A percentile compares a stretch with the other conserved stretches of the same genome.
These are phyloP conservation scores for Pseudogymnoascus sp. DNA, from an alignment of 2,329 filamentous ascomycete species.

Conservation along the genomic window DNA sequence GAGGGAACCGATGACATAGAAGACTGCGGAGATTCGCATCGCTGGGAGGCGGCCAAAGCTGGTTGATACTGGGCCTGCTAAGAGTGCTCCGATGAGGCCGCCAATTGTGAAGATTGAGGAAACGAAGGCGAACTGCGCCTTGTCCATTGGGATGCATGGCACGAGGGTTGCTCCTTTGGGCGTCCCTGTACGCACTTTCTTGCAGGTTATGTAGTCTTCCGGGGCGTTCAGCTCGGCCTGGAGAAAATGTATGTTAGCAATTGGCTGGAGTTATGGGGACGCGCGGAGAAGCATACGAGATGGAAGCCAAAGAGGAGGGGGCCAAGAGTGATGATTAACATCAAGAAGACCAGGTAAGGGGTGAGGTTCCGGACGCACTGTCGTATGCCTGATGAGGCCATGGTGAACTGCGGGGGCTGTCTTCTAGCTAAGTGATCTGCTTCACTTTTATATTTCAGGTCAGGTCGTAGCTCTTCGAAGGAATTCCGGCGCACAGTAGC, in stretches of 20 bases:
- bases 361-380: constrained; percentile 44
- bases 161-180: constrained; percentile 20
- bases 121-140: constrained; percentile 73
- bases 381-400: constrained; percentile 26
- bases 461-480: background rate
- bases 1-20: constrained; percentile 69
- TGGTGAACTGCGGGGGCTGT: constrained; percentile 12
- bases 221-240: constrained; percentile 93
- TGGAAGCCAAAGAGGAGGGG: constrained; percentile 94
- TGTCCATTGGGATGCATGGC: constrained; percentile 80
- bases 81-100: constrained; percentile 74
- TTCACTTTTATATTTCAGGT: constrained; percentile 1
- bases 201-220: constrained; percentile 86
- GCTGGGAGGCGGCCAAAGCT: constrained; percentile 65
- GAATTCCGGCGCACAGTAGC: background rate
- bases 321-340: constrained; percentile 72
- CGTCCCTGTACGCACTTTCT: constrained; percentile 46
- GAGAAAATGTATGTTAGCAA: background rate
- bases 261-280: constrained; percentile 2
- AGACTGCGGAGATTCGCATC: constrained; percentile 69
- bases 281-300: constrained; percentile 49
- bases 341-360: constrained; percentile 67
- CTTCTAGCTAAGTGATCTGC: background rate
- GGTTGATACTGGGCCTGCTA: constrained; percentile 71
- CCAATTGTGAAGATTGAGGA: constrained; percentile 89